Conservation (phyloP, 805 yeast species). For the Starmerella floricola region DNA sequence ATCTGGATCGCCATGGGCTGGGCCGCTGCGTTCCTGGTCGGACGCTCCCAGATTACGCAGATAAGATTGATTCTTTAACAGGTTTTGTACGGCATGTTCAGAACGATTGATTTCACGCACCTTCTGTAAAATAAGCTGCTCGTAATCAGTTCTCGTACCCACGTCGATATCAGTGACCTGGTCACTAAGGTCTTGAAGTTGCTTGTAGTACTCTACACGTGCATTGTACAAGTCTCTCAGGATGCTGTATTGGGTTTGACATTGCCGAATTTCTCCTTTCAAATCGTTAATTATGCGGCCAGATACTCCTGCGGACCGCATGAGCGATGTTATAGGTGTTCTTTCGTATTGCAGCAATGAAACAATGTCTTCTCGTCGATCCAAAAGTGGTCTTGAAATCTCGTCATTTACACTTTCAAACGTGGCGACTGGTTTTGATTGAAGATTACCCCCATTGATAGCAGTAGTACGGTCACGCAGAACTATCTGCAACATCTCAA, state of each 20-base stretch:
- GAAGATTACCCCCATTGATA: slow-evolving; percentile 29
- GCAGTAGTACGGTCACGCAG: slow-evolving; percentile 34
- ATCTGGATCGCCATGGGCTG: background rate
- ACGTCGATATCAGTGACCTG: slow-evolving; percentile 46
- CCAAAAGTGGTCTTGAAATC: slow-evolving; percentile 20
- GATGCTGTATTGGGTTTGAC: slow-evolving; percentile 40
- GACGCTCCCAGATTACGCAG: slow-evolving; percentile 15
- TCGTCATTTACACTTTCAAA: slow-evolving; percentile 18
- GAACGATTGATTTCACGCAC: slow-evolving; percentile 12
- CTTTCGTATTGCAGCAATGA: slow-evolving; percentile 2
- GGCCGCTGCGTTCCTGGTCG: too few species aligned
- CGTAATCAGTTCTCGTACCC: slow-evolving; percentile 22
- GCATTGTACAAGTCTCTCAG: slow-evolving; percentile 58
- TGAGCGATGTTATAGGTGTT: slow-evolving; percentile 1
- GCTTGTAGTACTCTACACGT: slow-evolving; percentile 71
- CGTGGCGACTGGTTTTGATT: background rate
- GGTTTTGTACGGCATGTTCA: slow-evolving; percentile 2
- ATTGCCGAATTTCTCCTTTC: slow-evolving; percentile 31
- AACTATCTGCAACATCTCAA: slow-evolving; percentile 28
- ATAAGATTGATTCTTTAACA: slow-evolving; percentile 23
- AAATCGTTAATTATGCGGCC: slow-evolving; percentile 19
- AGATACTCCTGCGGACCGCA: background rate
- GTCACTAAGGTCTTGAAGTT: slow-evolving; percentile 78
- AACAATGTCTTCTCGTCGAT: slow-evolving; percentile 19
- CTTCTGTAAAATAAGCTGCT: slow-evolving; percentile 22